Conservation (phyloP, 2,329 filamentous ascomycete genomes). For the Cladosporium sp. region DNA sequence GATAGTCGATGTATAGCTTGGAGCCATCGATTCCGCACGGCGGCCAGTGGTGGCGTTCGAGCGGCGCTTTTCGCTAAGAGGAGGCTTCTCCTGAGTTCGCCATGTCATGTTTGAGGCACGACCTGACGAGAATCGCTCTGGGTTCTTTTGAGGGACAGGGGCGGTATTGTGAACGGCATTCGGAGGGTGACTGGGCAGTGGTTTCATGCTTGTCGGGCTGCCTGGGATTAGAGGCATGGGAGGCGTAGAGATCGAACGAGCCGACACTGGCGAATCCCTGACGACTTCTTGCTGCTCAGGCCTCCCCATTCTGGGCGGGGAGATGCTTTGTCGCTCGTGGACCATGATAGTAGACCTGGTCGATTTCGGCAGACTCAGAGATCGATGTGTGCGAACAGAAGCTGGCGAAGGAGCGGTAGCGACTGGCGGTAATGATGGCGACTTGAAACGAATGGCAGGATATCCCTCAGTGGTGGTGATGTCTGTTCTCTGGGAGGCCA, state of each 20-base stretch:
- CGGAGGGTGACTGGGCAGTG: conserved; percentile 4
- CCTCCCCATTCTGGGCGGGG: background rate
- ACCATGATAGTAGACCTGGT: background rate
- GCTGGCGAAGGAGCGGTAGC: conserved; percentile 7
- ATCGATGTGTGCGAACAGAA: background rate
- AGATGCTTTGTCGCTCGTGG: conserved; percentile 7
- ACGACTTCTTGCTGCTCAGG: background rate
- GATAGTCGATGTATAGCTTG: conserved; percentile 13
- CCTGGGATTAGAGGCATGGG: conserved; percentile 10
- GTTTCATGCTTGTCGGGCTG: conserved; percentile 15
- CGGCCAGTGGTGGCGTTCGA: conserved; percentile 7
- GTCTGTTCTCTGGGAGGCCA: conserved; percentile 3
- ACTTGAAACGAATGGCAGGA: conserved; percentile 12
- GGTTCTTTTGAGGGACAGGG: conserved; percentile 4
- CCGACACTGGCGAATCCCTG: conserved; percentile 14
- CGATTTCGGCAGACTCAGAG: background rate
- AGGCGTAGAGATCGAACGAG: conserved; percentile 6
- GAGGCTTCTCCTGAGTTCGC: background rate
- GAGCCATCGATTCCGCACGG: conserved; percentile 13
- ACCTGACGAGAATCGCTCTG: background rate
- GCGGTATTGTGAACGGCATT: background rate
- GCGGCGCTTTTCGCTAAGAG: conserved; percentile 1
- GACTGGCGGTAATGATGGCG: conserved; percentile 2
- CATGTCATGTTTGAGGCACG: conserved; percentile 4
- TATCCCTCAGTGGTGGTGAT: background rate